Base-by-base conservation (phyloP, 2,329 filamentous ascomycete species). In the Pseudogymnoascus verrucosus region DNA sequence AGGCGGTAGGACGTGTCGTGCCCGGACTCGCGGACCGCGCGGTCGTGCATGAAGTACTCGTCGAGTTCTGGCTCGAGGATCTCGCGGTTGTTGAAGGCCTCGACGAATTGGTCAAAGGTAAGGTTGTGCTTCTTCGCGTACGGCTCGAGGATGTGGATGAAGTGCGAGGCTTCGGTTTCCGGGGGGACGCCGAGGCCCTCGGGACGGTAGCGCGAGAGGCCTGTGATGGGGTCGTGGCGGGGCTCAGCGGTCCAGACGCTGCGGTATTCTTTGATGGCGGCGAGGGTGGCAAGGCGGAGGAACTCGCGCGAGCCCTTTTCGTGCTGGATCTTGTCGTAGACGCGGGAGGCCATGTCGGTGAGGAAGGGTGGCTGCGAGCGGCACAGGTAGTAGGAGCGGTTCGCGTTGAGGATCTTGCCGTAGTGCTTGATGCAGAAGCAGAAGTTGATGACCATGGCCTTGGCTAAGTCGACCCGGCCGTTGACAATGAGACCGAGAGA, bases 351-450 rank as follows among this genome's bases (percentile, higher is more conserved):
- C 92, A 99, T 97, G 76, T 99, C 95, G 1, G 95, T 99, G 64
- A 99, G 79, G 78, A 99, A 98, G 0, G 95, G 95, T 1, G 95
- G 95, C 76, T 99, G 95, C 1, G 95, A 97, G 64, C 95, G 89
- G 67, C 86, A 89, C 14, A 99, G 86, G 73, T 99, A 99, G 80
- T 99, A 99, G 1, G 93, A 93, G 37, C 95, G 86, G 64, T 95
- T 99, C 61, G 95, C 95, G 76, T 99, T 99, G 68, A 98, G 84
- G 65, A 99, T 96, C 79, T 98, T 99, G 71, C 93, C 93, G 74
- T 99, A 99, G 76, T 99, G 93, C 74, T 93, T 88, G 76, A 99
- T 98, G 78, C 91, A 96, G 80, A 99, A 99, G 76, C 91, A 96
- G 76, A 98, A 98, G 78, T 99, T 96, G 70, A 85, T 82, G 61